Conservation (phyloP, 805 yeast species). For the Candida pseudoglaebosa region DNA sequence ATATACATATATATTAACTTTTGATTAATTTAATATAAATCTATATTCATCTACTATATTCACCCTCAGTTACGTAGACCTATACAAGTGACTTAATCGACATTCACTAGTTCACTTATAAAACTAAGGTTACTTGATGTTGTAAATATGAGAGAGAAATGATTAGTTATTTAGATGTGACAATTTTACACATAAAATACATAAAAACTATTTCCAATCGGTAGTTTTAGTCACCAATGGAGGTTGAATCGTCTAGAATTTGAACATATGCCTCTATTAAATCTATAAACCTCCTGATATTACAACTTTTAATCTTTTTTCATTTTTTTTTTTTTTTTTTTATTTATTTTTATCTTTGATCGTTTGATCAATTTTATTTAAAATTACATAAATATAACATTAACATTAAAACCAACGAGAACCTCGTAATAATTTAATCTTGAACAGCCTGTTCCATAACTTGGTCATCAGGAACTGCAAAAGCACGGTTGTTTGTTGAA, state of each 20-base stretch:
- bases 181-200: too few relatives aligned
- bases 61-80: too few relatives aligned
- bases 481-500: slow-evolving; percentile 56
- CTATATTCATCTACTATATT: too few relatives aligned
- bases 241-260: too few relatives aligned
- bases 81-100: too few relatives aligned
- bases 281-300: slow-evolving; percentile 1
- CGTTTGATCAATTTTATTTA: slow-evolving; percentile 9
- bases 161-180: too few relatives aligned
- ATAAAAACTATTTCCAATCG: too few relatives aligned
- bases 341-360: slow-evolving; percentile 12
- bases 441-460: slow-evolving; percentile 60
- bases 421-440: slow-evolving; percentile 7
- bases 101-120: too few relatives aligned
- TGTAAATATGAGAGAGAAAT: too few relatives aligned
- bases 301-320: neutral
- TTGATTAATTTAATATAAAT: slow-evolving; percentile 2
- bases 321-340: slow-evolving; percentile 8
- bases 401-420: neutral
- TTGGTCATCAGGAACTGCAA: slow-evolving; percentile 74
- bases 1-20: neutral
- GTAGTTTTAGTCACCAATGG: too few relatives aligned
- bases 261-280: neutral
- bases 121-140: too few relatives aligned
- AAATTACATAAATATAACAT: slow-evolving; percentile 4